Evolutionary conservation across 441 rosid species (phyloP), one percentile per base, ranked within the genome.

Genomic region (Jatropha multifida): DNA sequence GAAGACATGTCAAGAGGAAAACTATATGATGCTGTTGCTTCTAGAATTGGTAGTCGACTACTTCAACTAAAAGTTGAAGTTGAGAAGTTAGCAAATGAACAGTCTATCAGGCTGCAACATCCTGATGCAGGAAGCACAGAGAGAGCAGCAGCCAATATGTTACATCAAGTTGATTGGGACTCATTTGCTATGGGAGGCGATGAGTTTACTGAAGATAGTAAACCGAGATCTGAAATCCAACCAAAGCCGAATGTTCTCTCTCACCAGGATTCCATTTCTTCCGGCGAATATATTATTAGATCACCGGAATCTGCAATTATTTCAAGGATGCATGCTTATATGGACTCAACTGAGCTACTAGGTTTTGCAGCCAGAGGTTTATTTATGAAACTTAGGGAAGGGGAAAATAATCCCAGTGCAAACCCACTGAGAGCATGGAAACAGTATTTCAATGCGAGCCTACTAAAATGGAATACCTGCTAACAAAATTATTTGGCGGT

Each of bases 321-420:
- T 69, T 59, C 87, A 7, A 86, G 90, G 78, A 85, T 90, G 65
- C 87, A 86, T 54, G 82, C 85, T 75, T 88, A 72, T 12, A 72
- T 87, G 84, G 90, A 89, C 72, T 85, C 91, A 4, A 81, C 87
- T 0, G 94, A 93, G 80, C 79, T 90, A 3, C 81, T 93, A 85
- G 92, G 96, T 18, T 95, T 95, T 2, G 96, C 98, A 0, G 97
- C 98, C 5, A 88, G 81, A 79, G 93, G 88, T 44, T 73, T 93
- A 65, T 85, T 89, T 72, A 15, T 65, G 79, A 90, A 76, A 58
- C 14, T 32, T 26, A 77, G 83, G 68, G n/a, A 71, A 2, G 76
- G 68, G 69, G 82, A 74, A 54, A 71, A 52, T 55, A 23, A 23
- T 49, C 65, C 64, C 6, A 68, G 56, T 48, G 37, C 66, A 3